Evolutionary conservation across 2,329 filamentous ascomycete genomes (phyloP), one percentile per base, ranked within the genome.

Genomic region (Diaporthe sp.): DNA sequence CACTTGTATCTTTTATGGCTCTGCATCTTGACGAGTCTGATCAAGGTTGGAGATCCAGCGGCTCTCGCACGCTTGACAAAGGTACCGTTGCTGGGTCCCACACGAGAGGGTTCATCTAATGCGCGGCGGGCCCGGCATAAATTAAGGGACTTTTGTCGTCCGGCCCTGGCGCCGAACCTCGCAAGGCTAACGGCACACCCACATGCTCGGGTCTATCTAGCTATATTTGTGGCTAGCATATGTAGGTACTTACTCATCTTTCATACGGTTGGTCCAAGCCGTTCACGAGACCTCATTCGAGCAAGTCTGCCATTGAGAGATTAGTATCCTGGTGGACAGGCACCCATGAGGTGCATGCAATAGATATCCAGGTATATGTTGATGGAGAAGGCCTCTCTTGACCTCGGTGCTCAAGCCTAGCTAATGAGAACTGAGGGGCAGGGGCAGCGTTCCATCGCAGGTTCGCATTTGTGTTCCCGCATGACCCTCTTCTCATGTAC

Each of bases 91-190:
- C 25, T 51, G 31, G 31, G 62, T 68, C 22, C 62, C 62, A 68
- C 62, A 37, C 62, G 37, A 68, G 44, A 49, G 61, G 61, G 42
- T 65, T 65, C 25, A 22, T 67, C 61, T 67, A 15, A 67, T 67
- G 61, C 61, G 28, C 2, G 25, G 28, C 61, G 44, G 62, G 62
- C 42, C 61, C 62, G 22, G 62, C 25, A 49, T 51, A 68, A 68
- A 51, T 51, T 51, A 53, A 68, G 62, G 62, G 17, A 68, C 62
- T 68, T 68, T 68, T 68, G 62, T 68, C 28, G 62, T n/a, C 31
- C 44, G 44, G 62, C 62, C 42, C 22, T 49, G 12, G 44, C 62
- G 28, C 62, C 44, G 22, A 22, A 34, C 44, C 44, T 68, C 62
- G 61, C 61, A 67, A 51, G 44, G 28, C 42, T 67, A 67, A 67